These are phyloP conservation scores for Alloteropsis semialata DNA, from an alignment of 176 grass and related monocot species.

Conservation along the genomic window DNA sequence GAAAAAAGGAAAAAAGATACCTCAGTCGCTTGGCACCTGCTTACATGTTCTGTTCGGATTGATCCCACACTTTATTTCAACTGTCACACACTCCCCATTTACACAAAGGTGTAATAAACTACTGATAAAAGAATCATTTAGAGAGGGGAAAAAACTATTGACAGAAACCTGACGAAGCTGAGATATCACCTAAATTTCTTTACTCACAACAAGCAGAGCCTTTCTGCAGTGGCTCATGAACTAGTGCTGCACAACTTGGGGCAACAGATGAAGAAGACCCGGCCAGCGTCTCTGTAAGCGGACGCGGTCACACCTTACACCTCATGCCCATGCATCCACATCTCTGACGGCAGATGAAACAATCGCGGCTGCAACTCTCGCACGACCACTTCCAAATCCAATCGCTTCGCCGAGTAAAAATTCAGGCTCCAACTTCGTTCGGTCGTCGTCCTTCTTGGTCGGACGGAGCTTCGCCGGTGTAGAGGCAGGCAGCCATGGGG, in stretches of 20 bases:
- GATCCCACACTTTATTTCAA: no score
- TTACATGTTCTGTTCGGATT: background rate
- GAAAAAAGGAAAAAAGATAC: background rate
- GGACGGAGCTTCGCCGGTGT: background rate
- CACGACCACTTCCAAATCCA: slow-evolving; percentile 31
- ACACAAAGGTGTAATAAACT: background rate
- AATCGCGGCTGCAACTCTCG: background rate
- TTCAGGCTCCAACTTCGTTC: background rate
- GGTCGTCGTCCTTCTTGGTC: background rate
- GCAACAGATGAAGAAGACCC: background rate
- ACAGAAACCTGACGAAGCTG: background rate
- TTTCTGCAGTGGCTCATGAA: no score
- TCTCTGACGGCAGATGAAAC: slow-evolving; percentile 9
- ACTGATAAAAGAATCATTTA: background rate
- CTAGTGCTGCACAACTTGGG: background rate
- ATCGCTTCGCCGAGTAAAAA: background rate
- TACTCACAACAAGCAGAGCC: background rate
- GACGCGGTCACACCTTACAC: no score
- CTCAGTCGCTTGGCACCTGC: background rate
- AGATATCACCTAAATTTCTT: background rate
- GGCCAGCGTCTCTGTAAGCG: background rate
- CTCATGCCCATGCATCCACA: slow-evolving; percentile 6
- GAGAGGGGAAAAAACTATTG: background rate
- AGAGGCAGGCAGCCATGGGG: slow-evolving; percentile 2
- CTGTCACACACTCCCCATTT: background rate